Base-by-base conservation (phyloP, 106 monocot genomes). In the Dendrobium nobile region DNA sequence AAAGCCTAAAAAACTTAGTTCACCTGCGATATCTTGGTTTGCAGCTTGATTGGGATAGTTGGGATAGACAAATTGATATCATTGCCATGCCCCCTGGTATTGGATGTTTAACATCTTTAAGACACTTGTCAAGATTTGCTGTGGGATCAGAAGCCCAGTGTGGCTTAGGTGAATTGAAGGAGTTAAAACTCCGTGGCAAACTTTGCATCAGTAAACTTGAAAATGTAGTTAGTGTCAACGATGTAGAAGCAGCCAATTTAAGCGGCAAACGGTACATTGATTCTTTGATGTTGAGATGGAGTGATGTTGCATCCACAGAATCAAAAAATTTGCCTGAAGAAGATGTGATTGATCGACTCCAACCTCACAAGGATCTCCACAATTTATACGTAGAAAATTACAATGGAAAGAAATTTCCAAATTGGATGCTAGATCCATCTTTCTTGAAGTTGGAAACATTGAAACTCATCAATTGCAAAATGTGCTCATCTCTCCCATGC, bases 1-100 rank as follows among this genome's bases (percentile, higher is more conserved):
- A 3, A 37, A 37, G 37, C 37, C 37, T 37, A 2, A 37, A 37
- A 37, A 37, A 37, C 3, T 37, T 37, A 3, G 3, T 37, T 37
- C 37, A 37, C 37, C 80, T 91, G 31, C 61, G 82, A 59, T 82
- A 88, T 79, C 82, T 91, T n/a, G 86, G 84, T 80, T 79, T 91
- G 55, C 54, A 82, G 5, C 79, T 80, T 27, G 80, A 82, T 70
- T 0, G 37, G 18, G 7, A 44, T 43, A 28, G 67, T 37, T 41
- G 31, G 13, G 40, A 55, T 19, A 13, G 28, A 16, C 11, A 3
- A 9, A 22, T 37, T 31, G 41, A 19, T 82, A 4, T 91, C 43
- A 67, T 58, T 28, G 81, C 78, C 1, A 86, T 86, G 80, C 91
- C 88, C n/a, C 72, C 77, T 24, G 84, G 79, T 33, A 84, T 91